Conservation (phyloP, 495 filamentous ascomycete genomes). For the Podospora pseudopauciseta region DNA sequence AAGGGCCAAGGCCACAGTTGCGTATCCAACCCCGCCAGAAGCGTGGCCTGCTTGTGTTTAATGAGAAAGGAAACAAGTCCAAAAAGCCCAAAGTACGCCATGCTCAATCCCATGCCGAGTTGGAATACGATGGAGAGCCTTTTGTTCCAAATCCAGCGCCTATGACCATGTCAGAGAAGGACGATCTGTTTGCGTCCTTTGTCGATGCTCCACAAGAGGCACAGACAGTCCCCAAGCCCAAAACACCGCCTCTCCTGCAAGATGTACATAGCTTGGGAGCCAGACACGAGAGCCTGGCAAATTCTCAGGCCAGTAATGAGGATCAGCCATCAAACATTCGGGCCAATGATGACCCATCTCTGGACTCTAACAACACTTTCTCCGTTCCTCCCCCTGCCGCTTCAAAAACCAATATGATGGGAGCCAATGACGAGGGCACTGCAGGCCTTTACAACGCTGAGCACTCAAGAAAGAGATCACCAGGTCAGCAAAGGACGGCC, state of each 20-base stretch:
- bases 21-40: constrained; percentile 42
- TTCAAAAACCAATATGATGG: neutral
- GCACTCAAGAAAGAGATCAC: neutral
- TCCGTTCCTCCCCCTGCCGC: neutral
- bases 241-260: neutral
- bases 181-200: neutral
- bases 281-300: neutral
- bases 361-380: neutral
- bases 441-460: neutral
- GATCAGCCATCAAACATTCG: neutral
- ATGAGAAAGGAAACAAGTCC: constrained; percentile 25
- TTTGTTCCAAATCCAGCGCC: neutral
- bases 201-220: neutral
- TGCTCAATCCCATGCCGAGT: neutral
- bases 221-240: neutral
- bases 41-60: constrained; percentile 38
- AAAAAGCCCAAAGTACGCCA: constrained; percentile 10
- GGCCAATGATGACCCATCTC: neutral
- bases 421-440: neutral
- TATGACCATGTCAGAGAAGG: neutral
- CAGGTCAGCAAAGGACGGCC: neutral
- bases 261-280: neutral
- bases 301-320: neutral
- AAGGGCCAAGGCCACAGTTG: constrained; percentile 38
- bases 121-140: neutral